Base-by-base conservation (phyloP, 2,329 filamentous ascomycete genomes). In the Plectosphaerella sp. region DNA sequence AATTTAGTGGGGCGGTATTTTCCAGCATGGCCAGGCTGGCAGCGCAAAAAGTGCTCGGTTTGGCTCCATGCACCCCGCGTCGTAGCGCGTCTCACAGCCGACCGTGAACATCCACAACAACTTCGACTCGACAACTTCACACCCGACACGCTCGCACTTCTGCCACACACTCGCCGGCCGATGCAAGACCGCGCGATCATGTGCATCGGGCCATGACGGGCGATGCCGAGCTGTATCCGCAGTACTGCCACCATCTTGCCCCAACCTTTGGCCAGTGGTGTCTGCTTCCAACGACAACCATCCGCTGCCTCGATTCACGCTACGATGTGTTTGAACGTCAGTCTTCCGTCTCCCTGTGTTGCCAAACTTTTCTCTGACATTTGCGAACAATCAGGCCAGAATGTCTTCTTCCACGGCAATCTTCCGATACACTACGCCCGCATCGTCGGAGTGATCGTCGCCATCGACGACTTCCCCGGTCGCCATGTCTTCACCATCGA, bases 341-440 rank as follows among this genome's bases (percentile, higher is more conserved):
- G 24, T 28, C 11, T 45, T 20, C 16, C 20, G 11, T 18, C 12
- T 7, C 10, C 18, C 35, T 20, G 7, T 25, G n/a, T 10, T 20
- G 10, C n/a, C 4, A 6, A 11, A 18, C 50, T 46, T 7, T 48
- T n/a, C 8, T 12, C 43, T 33, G 14, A 49, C 24, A 6, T 22
- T 22, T 43, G n/a, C 41, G 28, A 20, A 20, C 18, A 18, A 36
- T 3, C 28, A 49, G 75, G 75, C 47, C 78, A 82, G 61, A 71
- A 78, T 57, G 72, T 86, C 35, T 86, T 77, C 64, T 91, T 91
- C 67, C 77, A 84, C 70, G 68, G 76, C 48, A 92, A 91, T 66
- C 83, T 92, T 58, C 89, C 89, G 0, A 83, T 93, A 59, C 83
- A 84, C 76, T 92, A 86, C 81, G 80, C 89, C 50, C 84, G 86